A percentile compares a stretch with the other conserved stretches of the same genome.
phyloP scores from a whole-genome alignment of 805 yeast species.

The Ogataea henricii region DNA sequence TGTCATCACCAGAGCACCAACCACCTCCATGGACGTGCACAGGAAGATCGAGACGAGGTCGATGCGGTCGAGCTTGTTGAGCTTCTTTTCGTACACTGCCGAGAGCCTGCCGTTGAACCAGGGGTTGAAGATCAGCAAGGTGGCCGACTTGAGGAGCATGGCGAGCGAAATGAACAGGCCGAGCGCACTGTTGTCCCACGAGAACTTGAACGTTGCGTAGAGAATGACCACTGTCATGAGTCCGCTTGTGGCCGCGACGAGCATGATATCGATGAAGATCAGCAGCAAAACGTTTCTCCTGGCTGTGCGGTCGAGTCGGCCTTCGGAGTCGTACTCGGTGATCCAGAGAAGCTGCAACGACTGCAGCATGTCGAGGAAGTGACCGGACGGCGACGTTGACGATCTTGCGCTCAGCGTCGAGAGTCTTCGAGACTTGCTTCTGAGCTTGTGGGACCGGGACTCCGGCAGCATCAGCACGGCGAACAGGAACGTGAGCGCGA shows the following conservation, averaged over 20 bases:
- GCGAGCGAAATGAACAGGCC: conserved; percentile 57
- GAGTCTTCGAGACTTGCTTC: conserved; percentile 49
- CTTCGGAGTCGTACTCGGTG: conserved; percentile 38
- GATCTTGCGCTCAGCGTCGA: conserved; percentile 16
- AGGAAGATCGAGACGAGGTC: conserved; percentile 29
- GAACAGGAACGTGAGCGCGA: conserved; percentile 38
- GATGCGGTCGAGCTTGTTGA: conserved; percentile 50
- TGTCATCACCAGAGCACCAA: conserved; percentile 40
- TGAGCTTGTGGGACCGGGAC: conserved; percentile 59
- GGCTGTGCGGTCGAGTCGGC: conserved; percentile 34
- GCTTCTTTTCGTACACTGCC: conserved; percentile 36
- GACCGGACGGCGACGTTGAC: neutral
- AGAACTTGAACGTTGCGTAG: conserved; percentile 53
- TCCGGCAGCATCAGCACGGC: conserved; percentile 54
- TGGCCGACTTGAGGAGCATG: conserved; percentile 51
- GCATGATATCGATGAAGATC: conserved; percentile 47
- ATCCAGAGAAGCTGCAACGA: conserved; percentile 60
- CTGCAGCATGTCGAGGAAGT: conserved; percentile 33
- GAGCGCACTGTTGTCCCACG: conserved; percentile 55
- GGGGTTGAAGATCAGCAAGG: conserved; percentile 56
- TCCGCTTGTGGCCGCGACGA: conserved; percentile 43
- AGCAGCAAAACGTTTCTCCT: conserved; percentile 51
- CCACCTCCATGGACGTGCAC: conserved; percentile 41
- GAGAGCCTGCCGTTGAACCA: conserved; percentile 41
- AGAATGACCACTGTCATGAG: conserved; percentile 46